Evolutionary conservation across 1,284 basidiomycete species (phyloP).

Genomic region (Moesziomyces antarcticus): DNA sequence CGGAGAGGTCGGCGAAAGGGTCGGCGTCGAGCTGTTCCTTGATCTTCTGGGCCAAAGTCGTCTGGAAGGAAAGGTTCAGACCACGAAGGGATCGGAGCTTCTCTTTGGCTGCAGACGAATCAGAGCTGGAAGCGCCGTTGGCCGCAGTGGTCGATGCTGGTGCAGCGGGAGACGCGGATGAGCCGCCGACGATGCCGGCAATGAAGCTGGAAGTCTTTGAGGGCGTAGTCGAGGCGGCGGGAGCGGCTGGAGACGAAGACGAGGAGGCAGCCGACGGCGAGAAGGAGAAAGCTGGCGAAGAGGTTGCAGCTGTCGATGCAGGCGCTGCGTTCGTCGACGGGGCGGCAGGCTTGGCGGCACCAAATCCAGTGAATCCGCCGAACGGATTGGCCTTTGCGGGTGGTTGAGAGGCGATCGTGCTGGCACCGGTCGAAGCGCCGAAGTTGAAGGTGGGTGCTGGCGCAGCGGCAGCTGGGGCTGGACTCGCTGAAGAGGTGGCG

Average conservation of each 20-base stretch:
- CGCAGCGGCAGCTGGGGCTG: slow-evolving; percentile 8
- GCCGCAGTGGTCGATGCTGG: slow-evolving; percentile 3
- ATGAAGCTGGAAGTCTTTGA: slow-evolving; percentile 21
- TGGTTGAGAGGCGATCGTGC: slow-evolving; percentile 10
- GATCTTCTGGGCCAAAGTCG: slow-evolving; percentile 24
- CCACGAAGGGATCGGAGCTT: slow-evolving; percentile 32
- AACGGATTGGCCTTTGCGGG: slow-evolving; percentile 32
- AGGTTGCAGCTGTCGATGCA: slow-evolving; percentile 6
- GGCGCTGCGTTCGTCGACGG: slow-evolving; percentile 7
- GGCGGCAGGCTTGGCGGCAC: slow-evolving; percentile 25
- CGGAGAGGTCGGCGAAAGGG: slow-evolving; percentile 34
- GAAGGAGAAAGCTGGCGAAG: slow-evolving; percentile 19
- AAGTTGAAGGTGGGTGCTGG: slow-evolving; percentile 33
- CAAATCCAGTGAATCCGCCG: slow-evolving; percentile 28
- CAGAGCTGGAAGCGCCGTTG: slow-evolving; percentile 5
- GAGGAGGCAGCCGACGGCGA: not conserved
- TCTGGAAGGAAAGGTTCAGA: slow-evolving; percentile 35
- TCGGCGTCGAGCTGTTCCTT: slow-evolving; percentile 38
- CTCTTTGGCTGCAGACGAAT: slow-evolving; percentile 17
- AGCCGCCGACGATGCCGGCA: slow-evolving; percentile 12
- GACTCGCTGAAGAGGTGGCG: slow-evolving; percentile 4
- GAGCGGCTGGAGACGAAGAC: slow-evolving; percentile 7
- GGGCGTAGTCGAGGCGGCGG: slow-evolving; percentile 13
- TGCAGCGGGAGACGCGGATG: slow-evolving; percentile 10
- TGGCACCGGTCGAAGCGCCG: slow-evolving; percentile 11